Evolutionary conservation across 2,329 filamentous ascomycete genomes (phyloP), one percentile per base, ranked within the genome.

Genomic region (Colletotrichum sp.): DNA sequence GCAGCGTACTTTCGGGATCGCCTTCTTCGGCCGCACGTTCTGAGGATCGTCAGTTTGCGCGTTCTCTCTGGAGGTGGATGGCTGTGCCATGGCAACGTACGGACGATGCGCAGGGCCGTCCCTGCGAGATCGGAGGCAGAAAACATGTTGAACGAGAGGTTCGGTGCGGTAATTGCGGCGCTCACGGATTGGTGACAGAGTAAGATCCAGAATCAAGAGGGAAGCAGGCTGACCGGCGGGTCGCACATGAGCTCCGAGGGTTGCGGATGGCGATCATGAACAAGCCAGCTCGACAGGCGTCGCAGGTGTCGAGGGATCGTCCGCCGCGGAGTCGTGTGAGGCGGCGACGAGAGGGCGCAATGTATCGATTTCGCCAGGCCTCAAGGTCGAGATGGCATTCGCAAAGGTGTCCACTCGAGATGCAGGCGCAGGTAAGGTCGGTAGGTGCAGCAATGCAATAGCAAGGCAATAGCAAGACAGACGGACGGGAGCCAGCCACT

Each of bases 231-330:
- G 69, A 56, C 65, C 76, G 74, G 69, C 70, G 76, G 76, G 74
- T 77, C 76, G 70, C 69, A 71, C 67, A 43, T 69, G 75, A 77
- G 75, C 76, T 76, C 75, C 71, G 75, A 64, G 48, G 56, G 48
- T 25, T 62, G 36, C 65, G 52, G 60, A 66, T 75, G 68, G 58
- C 71, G 75, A 68, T 75, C 76, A 77, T 77, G 34, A 77, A 77
- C 68, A 72, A 68, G 60, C 25, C 67, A 65, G 65, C 30, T 75
- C 71, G 70, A 34, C 52, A 64, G 70, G 62, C 60, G 71, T 32
- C 30, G 34, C 56, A 32, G 36, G 28, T 66, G 18, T 62, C 58
- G 32, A 56, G 43, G 58, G 18, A 25, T 69, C 36, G 39, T 18
- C 58, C 34, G 56, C 27, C 55, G 39, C 18, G 15, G 9, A n/a